Conservation (phyloP, 2,329 filamentous ascomycete species). For the Penicillium sp. region DNA sequence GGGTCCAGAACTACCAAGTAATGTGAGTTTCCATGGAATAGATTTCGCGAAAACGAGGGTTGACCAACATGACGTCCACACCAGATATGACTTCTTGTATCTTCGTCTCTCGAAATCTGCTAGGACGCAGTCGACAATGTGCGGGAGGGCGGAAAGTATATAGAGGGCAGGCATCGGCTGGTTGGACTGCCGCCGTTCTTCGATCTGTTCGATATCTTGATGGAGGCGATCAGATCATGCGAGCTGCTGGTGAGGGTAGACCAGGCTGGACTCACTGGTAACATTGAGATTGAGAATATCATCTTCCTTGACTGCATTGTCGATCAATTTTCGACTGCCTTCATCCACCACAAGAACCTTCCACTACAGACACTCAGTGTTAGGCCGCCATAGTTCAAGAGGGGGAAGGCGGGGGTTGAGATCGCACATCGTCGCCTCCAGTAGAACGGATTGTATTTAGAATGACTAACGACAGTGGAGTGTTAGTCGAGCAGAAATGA, state of each 20-base stretch:
- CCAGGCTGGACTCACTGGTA: conserved; percentile 69
- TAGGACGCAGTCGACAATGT: conserved; percentile 92
- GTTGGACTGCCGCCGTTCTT: conserved; percentile 80
- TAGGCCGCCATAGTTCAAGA: conserved; percentile 32
- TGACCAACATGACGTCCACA: conserved; percentile 76
- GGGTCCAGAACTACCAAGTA: conserved; percentile 66
- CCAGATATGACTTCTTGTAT: conserved; percentile 78
- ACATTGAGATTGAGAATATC: conserved; percentile 97
- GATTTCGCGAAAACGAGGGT: conserved; percentile 10
- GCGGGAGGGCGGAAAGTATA: conserved; percentile 80
- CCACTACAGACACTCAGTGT: conserved; percentile 67
- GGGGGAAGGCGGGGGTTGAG: conserved; percentile 32
- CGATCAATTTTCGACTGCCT: conserved; percentile 79
- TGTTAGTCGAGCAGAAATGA: background rate
- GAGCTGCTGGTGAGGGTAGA: background rate
- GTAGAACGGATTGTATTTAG: conserved; percentile 76
- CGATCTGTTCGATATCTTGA: conserved; percentile 90
- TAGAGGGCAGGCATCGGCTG: conserved; percentile 95
- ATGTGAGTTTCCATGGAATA: conserved; percentile 26
- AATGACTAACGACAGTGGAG: conserved; percentile 60
- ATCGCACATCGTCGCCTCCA: conserved; percentile 75
- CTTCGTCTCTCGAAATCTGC: conserved; percentile 85
- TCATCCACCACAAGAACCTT: conserved; percentile 94
- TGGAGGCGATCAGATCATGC: conserved; percentile 21
- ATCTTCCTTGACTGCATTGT: conserved; percentile 92